Evolutionary conservation across 768 basidiomycete genomes (phyloP).

Genomic region (Podaxis pistillaris): DNA sequence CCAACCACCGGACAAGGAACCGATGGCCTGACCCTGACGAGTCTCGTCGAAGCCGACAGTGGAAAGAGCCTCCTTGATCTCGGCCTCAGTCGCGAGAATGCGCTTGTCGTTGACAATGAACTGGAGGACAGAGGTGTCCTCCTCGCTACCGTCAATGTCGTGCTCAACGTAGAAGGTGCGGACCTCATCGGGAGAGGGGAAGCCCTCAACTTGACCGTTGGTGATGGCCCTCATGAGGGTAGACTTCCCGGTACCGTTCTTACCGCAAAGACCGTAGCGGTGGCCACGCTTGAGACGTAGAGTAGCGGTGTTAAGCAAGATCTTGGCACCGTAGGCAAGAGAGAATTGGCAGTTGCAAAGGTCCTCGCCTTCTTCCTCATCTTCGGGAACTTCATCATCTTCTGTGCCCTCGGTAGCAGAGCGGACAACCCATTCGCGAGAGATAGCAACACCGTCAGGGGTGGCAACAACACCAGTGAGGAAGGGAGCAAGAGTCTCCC

Average conservation of each 20-base stretch:
- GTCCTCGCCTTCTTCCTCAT: slow-evolving; percentile 98
- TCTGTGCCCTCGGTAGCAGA: slow-evolving; percentile 78
- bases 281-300: slow-evolving; percentile 98
- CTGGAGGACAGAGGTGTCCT: slow-evolving; percentile 83
- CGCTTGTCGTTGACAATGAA: slow-evolving; percentile 89
- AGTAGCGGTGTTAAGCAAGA: slow-evolving; percentile 92
- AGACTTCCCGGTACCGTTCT: slow-evolving; percentile 98
- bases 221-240: slow-evolving; percentile 92
- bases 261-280: slow-evolving; percentile 97
- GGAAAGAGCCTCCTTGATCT: slow-evolving; percentile 77
- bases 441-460: slow-evolving; percentile 65
- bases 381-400: slow-evolving; percentile 67
- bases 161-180: slow-evolving; percentile 99
- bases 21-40: slow-evolving; percentile 83
- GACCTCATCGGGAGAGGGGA: slow-evolving; percentile 95
- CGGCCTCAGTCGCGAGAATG: slow-evolving; percentile 64
- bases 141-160: slow-evolving; percentile 96
- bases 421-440: slow-evolving; percentile 87
- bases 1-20: slow-evolving; percentile 96
- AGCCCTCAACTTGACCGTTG: slow-evolving; percentile 96
- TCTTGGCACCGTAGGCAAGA: slow-evolving; percentile 98
- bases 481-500: slow-evolving; percentile 81
- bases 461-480: slow-evolving; percentile 61
- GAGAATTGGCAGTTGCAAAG: slow-evolving; percentile 99
- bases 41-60: slow-evolving; percentile 91